Evolutionary conservation across 306 rosid genomes (phyloP), one percentile per base, ranked within the genome.

Genomic region (Argentina anserina): DNA sequence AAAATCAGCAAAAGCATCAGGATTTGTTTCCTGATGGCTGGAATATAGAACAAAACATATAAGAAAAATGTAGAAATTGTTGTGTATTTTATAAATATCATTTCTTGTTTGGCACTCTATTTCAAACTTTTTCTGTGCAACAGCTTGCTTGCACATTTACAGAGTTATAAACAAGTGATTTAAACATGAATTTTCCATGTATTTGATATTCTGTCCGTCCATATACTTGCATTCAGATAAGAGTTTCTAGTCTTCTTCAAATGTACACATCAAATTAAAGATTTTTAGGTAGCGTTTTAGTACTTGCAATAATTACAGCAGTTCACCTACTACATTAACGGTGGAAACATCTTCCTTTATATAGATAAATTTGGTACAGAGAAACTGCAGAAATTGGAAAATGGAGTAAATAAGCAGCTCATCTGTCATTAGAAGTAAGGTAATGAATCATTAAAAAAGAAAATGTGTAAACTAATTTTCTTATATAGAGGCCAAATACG

Each of bases 61-160:
- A 50, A 75, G 42, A 50, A 79, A 60, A 50, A 39, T 42, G 59
- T 69, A 65, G 47, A 74, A 47, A 74, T 33, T 15, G 6, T 56
- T 78, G 23, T 73, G 65, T 75, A 47, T 73, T 63, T 67, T 71
- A 3, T 28, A 2, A 28, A 10, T 58, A 23, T 61, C 53, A 75
- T 6, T 49, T 28, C 9, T 29, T 7, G 7, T 14, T 49, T 40
- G 71, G 41, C 43, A 49, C 11, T 29, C 12, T 34, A 26, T 9
- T 70, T 40, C 50, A 62, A 62, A 67, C 66, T 63, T 58, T 33
- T 55, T 28, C 59, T 9, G 21, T 56, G n/a, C 23, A 29, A 45
- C 61, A 41, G 28, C 68, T 20, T 36, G 42, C 34, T 2, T 60
- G 25, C 66, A 33, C 41, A 29, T 31, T 31, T 17, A 18, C n/a